Evolutionary conservation across 768 basidiomycete species (phyloP).

Genomic region (Boletus bicolor): DNA sequence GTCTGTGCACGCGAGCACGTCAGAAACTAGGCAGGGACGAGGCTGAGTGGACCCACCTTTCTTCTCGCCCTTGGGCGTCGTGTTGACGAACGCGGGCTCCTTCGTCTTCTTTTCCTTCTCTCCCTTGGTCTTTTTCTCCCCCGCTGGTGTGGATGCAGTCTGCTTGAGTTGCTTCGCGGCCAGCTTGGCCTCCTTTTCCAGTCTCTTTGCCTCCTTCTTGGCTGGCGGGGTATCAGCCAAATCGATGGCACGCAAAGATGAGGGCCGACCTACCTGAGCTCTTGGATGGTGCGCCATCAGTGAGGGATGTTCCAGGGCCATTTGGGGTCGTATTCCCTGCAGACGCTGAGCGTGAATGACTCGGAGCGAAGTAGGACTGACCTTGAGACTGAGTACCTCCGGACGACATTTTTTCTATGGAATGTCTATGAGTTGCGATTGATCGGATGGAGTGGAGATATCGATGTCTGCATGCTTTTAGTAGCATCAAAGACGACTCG

Average conservation of each 20-base stretch:
- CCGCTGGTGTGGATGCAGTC: constrained; percentile 35
- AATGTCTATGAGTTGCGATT: background rate
- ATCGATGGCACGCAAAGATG: background rate
- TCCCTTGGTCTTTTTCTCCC: constrained; percentile 70
- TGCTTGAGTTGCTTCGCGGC: constrained; percentile 59
- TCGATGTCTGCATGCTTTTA: constrained; percentile 20
- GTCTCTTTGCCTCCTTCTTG: constrained; percentile 82
- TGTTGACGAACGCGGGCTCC: constrained; percentile 79
- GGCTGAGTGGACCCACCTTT: constrained; percentile 57
- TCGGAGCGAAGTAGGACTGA: background rate
- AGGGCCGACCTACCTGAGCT: constrained; percentile 35
- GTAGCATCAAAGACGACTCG: background rate
- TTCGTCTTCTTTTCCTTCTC: constrained; percentile 73
- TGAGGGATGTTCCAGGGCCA: background rate
- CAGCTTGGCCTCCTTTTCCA: constrained; percentile 76
- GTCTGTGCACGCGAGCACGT: constrained; percentile 45
- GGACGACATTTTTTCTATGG: constrained; percentile 9
- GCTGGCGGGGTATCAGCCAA: constrained; percentile 37
- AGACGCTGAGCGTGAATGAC: too few species aligned
- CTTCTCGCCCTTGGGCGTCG: constrained; percentile 87
- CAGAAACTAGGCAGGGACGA: background rate
- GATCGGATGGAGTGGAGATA: constrained; percentile 13
- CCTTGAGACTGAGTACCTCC: background rate
- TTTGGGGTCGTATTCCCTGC: too few species aligned
- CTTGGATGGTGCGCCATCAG: constrained; percentile 32